Conservation (phyloP, 1,139 yeast genomes). For the Scheffersomyces stambukii region DNA sequence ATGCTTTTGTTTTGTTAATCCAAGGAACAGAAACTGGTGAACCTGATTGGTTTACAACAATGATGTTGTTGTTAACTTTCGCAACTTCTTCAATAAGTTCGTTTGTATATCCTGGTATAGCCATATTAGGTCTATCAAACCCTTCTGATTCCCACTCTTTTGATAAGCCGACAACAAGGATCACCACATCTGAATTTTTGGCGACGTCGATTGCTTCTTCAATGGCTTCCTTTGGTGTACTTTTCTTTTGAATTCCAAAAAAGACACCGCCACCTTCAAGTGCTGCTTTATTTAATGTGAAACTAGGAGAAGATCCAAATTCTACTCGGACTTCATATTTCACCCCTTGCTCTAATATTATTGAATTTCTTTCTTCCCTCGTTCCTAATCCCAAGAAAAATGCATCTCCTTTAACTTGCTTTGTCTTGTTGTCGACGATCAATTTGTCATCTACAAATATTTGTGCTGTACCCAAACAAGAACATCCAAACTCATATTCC, state of each 20-base stretch:
- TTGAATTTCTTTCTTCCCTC: conserved; percentile 38
- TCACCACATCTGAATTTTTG: conserved; percentile 25
- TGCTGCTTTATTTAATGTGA: conserved; percentile 10
- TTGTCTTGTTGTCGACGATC: conserved; percentile 48
- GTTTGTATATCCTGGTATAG: conserved; percentile 42
- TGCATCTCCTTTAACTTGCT: conserved; percentile 40
- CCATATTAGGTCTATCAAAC: conserved; percentile 21
- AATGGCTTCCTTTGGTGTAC: conserved; percentile 29
- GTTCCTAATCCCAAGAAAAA: conserved; percentile 42
- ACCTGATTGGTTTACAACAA: conserved; percentile 53
- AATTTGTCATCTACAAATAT: conserved; percentile 44
- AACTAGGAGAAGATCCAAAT: conserved; percentile 51
- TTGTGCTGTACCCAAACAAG: conserved; percentile 46
- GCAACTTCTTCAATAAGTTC: conserved; percentile 38
- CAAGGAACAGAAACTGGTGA: conserved; percentile 57
- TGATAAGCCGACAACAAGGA: conserved; percentile 31
- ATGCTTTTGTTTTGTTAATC: conserved; percentile 35
- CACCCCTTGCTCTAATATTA: conserved; percentile 37
- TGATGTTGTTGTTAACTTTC: conserved; percentile 41
- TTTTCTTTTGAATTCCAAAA: conserved; percentile 15
- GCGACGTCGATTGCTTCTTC: conserved; percentile 22
- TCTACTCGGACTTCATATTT: conserved; percentile 42
- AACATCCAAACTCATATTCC: conserved; percentile 43
- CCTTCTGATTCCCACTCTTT: conserved; percentile 28
- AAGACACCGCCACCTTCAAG: conserved; percentile 18